Conservation (phyloP, 176 grass and related monocot species). For the Ensete glaucum region DNA sequence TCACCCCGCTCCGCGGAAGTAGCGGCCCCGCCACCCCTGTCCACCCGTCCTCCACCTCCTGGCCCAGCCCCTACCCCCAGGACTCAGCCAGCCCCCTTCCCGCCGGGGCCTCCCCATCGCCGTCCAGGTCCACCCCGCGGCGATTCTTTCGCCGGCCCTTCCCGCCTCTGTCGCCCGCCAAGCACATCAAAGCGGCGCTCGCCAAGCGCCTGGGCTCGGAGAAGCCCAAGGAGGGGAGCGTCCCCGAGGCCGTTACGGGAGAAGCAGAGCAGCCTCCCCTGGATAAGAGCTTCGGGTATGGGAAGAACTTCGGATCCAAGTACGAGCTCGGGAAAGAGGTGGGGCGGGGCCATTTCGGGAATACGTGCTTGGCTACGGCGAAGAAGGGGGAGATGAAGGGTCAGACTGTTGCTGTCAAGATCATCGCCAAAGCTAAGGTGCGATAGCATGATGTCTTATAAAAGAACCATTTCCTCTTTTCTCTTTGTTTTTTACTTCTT, state of each 20-base stretch:
- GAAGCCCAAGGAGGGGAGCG: slow-evolving; percentile 12
- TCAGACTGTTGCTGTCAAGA: slow-evolving; percentile 78
- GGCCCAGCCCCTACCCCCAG: slow-evolving; percentile 26
- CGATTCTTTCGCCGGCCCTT: slow-evolving; percentile 61
- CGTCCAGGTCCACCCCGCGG: slow-evolving; percentile 55
- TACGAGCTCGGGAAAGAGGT: slow-evolving; percentile 96
- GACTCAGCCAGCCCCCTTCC: slow-evolving; percentile 47
- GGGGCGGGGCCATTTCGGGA: slow-evolving; percentile 85
- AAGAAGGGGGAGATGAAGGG: slow-evolving; percentile 86
- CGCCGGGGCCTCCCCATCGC: slow-evolving; percentile 60
- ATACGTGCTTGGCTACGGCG: slow-evolving; percentile 70
- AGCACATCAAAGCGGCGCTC: slow-evolving; percentile 95
- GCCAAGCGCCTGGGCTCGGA: slow-evolving; percentile 19
- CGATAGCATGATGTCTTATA: not conserved
- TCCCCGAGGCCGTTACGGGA: slow-evolving; percentile 16
- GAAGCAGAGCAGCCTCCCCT: slow-evolving; percentile 34
- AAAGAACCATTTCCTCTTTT: not conserved
- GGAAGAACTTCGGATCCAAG: slow-evolving; percentile 63
- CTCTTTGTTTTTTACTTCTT: not conserved
- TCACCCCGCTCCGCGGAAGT: not conserved
- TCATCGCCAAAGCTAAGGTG: slow-evolving; percentile 95
- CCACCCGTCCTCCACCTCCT: slow-evolving; percentile 36
- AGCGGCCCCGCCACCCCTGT: slow-evolving; percentile 35
- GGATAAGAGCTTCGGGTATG: slow-evolving; percentile 92
- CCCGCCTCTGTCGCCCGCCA: slow-evolving; percentile 66